A percentile compares a stretch with the other conserved stretches of the same genome.
phyloP scores from a whole-genome alignment of 805 yeast species.

The Komagataella mondaviorum region DNA sequence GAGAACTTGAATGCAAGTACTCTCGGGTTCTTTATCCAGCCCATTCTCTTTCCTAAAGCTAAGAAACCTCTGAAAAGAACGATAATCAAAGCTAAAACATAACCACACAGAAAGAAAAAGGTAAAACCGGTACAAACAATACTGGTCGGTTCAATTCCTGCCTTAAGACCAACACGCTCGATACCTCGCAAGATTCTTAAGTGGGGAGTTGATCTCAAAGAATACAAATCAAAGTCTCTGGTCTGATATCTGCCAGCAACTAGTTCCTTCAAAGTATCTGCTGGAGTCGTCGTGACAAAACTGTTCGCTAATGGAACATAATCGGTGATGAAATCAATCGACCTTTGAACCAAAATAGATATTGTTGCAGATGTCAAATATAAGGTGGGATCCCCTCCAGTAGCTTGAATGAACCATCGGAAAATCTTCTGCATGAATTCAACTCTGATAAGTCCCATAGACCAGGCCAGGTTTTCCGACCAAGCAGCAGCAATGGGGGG shows the following conservation, averaged over 20 bases:
- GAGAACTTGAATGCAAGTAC: slow-evolving; percentile 35
- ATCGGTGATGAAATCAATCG: slow-evolving; percentile 15
- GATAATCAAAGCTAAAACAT: slow-evolving; percentile 51
- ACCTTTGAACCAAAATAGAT: slow-evolving; percentile 67
- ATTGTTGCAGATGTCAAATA: slow-evolving; percentile 47
- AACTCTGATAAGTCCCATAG: slow-evolving; percentile 78
- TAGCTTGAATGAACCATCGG: slow-evolving; percentile 75
- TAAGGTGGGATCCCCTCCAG: slow-evolving; percentile 77
- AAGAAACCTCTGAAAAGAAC: slow-evolving; percentile 37
- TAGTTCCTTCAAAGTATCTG: not conserved
- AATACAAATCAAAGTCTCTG: slow-evolving; percentile 15
- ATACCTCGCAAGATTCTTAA: slow-evolving; percentile 77
- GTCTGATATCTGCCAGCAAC: slow-evolving; percentile 3
- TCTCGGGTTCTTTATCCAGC: slow-evolving; percentile 35
- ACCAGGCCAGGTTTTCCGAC: slow-evolving; percentile 90
- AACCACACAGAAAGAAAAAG: slow-evolving; percentile 67
- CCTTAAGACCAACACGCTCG: slow-evolving; percentile 64
- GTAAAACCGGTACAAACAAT: slow-evolving; percentile 82
- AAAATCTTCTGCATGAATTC: slow-evolving; percentile 75
- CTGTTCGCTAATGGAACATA: slow-evolving; percentile 8
- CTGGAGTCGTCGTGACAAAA: slow-evolving; percentile 4
- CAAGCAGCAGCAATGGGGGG: slow-evolving; percentile 92
- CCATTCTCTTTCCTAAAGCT: slow-evolving; percentile 30
- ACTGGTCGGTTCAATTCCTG: slow-evolving; percentile 71
- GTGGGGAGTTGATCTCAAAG: slow-evolving; percentile 37